Percentiles rank a stretch among this genome's conserved stretches.
Evolutionary conservation across 2,329 filamentous ascomycete genomes (phyloP).

Genomic region (Tolypocladium endophyticum): DNA sequence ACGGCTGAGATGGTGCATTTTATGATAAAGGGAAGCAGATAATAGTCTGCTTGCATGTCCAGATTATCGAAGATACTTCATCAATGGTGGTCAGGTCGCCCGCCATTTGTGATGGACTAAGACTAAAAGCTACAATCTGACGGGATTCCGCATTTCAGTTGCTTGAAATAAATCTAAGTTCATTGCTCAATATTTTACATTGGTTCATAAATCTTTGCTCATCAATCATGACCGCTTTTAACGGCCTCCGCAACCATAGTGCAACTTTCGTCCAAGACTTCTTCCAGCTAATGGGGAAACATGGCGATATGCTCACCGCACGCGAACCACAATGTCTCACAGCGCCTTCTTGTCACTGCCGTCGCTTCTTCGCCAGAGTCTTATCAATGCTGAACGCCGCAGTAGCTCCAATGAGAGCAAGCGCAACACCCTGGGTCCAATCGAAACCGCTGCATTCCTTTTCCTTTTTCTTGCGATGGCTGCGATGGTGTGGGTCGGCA

Average conservation of each 20-base stretch:
- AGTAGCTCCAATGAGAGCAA: constrained; percentile 4
- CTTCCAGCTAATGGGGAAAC: no score
- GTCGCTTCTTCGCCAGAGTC: constrained; percentile 1
- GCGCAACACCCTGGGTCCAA: constrained; percentile 3
- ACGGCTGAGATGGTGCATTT: no score
- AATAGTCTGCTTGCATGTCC: not conserved
- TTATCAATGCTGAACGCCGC: constrained; percentile 5
- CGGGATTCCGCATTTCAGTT: no score
- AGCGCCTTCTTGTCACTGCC: not conserved
- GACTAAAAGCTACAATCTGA: no score
- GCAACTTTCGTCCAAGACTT: no score
- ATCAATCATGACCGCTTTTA: not conserved
- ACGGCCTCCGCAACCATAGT: not conserved
- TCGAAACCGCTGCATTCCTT: constrained; percentile 4
- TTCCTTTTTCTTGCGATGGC: constrained; percentile 1
- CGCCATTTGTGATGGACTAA: no score
- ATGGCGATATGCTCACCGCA: not conserved
- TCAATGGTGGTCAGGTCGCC: no score
- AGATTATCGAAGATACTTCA: not conserved
- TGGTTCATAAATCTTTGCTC: not conserved
- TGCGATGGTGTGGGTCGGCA: constrained; percentile 1
- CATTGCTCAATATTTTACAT: no score
- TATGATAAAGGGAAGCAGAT: not conserved
- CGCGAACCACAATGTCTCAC: not conserved
- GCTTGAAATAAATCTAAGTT: no score